Evolutionary conservation across 768 basidiomycete species (phyloP).

Genomic region (Termitomyces sp.): DNA sequence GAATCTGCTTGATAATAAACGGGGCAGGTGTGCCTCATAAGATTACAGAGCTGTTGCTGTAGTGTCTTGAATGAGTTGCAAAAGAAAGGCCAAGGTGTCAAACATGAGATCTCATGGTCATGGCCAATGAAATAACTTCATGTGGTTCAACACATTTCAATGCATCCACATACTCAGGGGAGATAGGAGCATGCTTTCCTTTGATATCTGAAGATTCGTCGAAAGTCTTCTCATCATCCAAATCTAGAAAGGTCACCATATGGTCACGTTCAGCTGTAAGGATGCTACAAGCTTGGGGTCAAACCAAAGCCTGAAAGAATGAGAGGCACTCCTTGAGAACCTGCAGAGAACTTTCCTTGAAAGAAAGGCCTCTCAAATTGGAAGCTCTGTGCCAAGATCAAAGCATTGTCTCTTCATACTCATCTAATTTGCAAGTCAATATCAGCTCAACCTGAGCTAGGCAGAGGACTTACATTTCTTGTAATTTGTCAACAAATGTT

Average conservation of each 20-base stretch:
- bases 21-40: neutral
- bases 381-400: no score
- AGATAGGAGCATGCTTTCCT: neutral
- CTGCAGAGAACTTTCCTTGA: neutral
- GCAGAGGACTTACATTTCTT: conserved; percentile 17
- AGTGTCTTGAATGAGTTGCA: neutral
- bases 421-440: no score
- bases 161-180: no score
- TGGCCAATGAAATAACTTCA: neutral
- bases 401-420: no score
- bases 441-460: no score
- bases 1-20: neutral
- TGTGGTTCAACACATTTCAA: neutral
- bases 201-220: neutral
- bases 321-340: neutral
- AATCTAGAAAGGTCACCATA: neutral
- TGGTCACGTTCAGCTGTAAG: neutral
- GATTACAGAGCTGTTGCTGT: neutral
- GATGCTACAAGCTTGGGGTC: neutral
- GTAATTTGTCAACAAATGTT: conserved; percentile 31
- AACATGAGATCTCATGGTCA: neutral
- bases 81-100: neutral
- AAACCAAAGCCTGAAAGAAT: neutral
- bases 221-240: no score
- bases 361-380: no score